Percentiles rank a stretch among this genome's conserved stretches.
Conservation (phyloP, 2,329 filamentous ascomycete genomes). For the Thielaviopsis euricoi region DNA sequence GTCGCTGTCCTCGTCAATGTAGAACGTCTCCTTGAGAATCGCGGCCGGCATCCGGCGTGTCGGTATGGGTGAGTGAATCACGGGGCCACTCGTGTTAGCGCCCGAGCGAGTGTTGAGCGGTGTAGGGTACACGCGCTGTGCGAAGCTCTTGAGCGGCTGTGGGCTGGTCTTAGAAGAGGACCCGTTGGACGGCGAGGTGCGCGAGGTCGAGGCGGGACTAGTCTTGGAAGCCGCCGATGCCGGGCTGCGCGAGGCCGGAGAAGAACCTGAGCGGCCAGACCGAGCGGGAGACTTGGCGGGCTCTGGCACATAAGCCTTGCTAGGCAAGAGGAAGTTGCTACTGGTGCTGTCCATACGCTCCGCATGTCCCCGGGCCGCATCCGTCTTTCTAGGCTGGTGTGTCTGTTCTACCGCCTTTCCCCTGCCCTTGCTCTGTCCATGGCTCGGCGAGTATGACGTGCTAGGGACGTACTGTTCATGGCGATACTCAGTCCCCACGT, state of each 20-base stretch:
- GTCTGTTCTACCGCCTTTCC: not conserved
- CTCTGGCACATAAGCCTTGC: not conserved
- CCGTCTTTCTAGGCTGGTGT: too few relatives aligned
- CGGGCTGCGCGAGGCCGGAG: too few relatives aligned
- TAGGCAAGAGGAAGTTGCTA: not conserved
- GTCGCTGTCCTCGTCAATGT: not conserved
- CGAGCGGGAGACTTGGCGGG: not conserved
- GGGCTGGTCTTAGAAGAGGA: not conserved
- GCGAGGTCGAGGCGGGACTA: not conserved
- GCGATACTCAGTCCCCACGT: not conserved
- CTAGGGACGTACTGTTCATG: not conserved
- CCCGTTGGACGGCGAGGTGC: not conserved
- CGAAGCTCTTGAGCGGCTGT: not conserved
- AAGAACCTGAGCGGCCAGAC: too few relatives aligned
- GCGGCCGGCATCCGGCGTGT: not conserved
- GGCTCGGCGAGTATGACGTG: not conserved
- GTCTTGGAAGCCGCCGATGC: not conserved
- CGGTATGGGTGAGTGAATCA: not conserved
- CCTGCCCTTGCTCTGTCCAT: not conserved
- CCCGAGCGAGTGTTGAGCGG: not conserved
- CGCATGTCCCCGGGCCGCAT: too few relatives aligned
- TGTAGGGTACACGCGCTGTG: not conserved
- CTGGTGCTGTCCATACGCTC: not conserved
- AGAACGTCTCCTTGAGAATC: not conserved
- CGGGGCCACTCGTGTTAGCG: not conserved